Conservation (phyloP, 2,329 filamentous ascomycete genomes). For the Neonectria coccinea region DNA sequence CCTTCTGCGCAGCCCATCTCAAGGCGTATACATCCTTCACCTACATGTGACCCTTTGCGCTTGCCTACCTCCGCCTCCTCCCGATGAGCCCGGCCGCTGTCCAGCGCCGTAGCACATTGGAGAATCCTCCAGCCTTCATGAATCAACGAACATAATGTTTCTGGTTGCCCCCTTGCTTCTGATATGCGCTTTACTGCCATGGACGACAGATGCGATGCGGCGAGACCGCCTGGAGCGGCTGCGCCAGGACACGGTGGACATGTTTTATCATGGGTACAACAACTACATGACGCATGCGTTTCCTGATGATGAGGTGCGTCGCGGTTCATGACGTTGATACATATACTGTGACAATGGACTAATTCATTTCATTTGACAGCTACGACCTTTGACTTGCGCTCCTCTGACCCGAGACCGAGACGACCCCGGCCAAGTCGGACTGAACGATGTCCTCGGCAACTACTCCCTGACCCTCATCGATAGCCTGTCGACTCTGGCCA, state of each 20-base stretch:
- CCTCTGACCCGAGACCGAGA: conserved; percentile 86
- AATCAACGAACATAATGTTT: conserved; percentile 46
- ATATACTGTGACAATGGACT: conserved; percentile 26
- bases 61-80: conserved; percentile 27
- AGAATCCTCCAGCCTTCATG: conserved; percentile 35
- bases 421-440: conserved; percentile 82
- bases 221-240: conserved; percentile 66
- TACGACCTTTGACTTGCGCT: conserved; percentile 86
- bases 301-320: conserved; percentile 85
- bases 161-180: conserved; percentile 40
- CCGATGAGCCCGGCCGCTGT: conserved; percentile 43
- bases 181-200: conserved; percentile 53
- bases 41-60: conserved; percentile 22
- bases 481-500: conserved; percentile 92
- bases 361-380: conserved; percentile 56
- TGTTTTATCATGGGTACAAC: conserved; percentile 97
- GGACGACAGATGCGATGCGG: conserved; percentile 64
- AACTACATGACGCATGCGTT: conserved; percentile 96
- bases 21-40: conserved; percentile 15
- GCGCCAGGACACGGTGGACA: conserved; percentile 73
- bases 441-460: conserved; percentile 97
- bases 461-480: conserved; percentile 97
- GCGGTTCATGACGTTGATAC: not conserved
- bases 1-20: conserved; percentile 33
- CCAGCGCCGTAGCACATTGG: conserved; percentile 38